Evolutionary conservation across 2,329 filamentous ascomycete species (phyloP).

Genomic region (Zymoseptoria crescenta): DNA sequence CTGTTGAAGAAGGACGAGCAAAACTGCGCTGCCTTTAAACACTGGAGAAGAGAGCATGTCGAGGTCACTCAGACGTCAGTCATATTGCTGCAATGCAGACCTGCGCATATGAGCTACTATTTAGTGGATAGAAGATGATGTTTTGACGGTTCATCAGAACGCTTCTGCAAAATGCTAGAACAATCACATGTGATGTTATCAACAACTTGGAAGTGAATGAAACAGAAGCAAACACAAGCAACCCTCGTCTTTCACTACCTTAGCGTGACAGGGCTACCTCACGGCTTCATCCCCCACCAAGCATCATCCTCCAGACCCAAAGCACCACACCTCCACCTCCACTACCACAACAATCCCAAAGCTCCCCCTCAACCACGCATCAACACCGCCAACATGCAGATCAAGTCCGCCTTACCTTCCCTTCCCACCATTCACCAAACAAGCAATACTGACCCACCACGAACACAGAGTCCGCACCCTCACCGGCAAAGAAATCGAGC

Average conservation of each 20-base stretch:
- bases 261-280: not conserved
- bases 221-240: not conserved
- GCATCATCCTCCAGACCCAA: not conserved
- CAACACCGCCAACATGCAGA: constrained; percentile 20
- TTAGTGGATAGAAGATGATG: too few relatives aligned
- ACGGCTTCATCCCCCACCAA: not conserved
- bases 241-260: not conserved
- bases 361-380: not conserved
- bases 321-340: not conserved
- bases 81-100: too few relatives aligned
- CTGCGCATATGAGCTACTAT: too few relatives aligned
- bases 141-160: not conserved
- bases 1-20: too few relatives aligned
- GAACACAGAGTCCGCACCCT: constrained; percentile 78
- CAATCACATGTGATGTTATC: not conserved
- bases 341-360: not conserved
- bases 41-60: too few relatives aligned
- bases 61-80: too few relatives aligned
- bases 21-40: too few relatives aligned
- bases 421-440: constrained; percentile 3
- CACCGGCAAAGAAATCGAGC: constrained; percentile 97
- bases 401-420: constrained; percentile 22
- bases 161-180: not conserved
- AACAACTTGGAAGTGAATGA: not conserved
- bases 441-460: constrained; percentile 1